Percentiles rank a stretch among this genome's conserved stretches.
Conservation (phyloP, 768 basidiomycete species). For the Mycena rosella region DNA sequence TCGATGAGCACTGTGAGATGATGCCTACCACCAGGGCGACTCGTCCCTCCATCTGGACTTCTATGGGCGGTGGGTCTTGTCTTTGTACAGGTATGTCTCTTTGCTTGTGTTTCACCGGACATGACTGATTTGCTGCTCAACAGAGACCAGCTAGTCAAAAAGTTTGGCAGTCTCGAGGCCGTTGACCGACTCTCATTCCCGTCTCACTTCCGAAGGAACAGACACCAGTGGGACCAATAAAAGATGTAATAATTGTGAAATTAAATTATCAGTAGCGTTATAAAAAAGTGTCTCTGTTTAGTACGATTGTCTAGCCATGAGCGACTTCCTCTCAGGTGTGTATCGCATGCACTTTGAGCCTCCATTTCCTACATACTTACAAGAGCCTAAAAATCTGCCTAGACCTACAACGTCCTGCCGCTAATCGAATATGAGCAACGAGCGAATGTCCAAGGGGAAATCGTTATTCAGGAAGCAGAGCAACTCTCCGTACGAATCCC, state of each 20-base stretch:
- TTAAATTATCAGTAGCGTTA: neutral
- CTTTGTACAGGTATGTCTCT: constrained; percentile 33
- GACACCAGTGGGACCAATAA: constrained; percentile 34
- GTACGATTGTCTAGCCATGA: no score
- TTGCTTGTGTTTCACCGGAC: neutral
- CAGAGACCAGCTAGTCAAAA: constrained; percentile 35
- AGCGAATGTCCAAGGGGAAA: constrained; percentile 27
- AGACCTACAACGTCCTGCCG: constrained; percentile 9
- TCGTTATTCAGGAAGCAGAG: constrained; percentile 32
- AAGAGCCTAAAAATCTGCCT: constrained; percentile 10
- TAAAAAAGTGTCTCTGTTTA: neutral
- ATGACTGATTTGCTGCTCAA: neutral
- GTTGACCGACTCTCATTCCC: constrained; percentile 41
- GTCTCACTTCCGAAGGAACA: constrained; percentile 32
- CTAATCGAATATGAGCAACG: constrained; percentile 26
- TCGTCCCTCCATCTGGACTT: constrained; percentile 18
- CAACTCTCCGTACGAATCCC: constrained; percentile 26
- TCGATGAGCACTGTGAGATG: constrained; percentile 16
- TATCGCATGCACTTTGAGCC: constrained; percentile 13
- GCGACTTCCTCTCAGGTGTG: neutral
- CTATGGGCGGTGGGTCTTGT: constrained; percentile 35
- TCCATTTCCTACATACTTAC: constrained; percentile 16
- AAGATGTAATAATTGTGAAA: neutral
- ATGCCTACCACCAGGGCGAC: no score
- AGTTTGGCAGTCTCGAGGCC: constrained; percentile 38